phyloP scores from a whole-genome alignment of 768 basidiomycete genomes.

The Epithele typhae region DNA sequence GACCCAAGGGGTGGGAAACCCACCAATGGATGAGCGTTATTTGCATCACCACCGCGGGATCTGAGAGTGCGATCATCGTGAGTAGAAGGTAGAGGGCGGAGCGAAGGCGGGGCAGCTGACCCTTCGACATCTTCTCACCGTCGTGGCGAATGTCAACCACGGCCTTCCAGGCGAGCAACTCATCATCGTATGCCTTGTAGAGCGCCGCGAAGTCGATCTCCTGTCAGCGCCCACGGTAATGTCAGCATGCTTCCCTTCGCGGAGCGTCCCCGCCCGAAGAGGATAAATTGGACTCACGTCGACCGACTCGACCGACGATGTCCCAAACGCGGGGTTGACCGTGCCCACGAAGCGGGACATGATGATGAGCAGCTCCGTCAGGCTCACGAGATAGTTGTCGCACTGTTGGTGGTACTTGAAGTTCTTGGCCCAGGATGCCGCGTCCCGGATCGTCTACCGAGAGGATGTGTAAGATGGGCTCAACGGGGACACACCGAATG shows the following conservation, averaged over 20 bases:
- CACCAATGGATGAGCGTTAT: slow-evolving; percentile 15
- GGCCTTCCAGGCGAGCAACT: slow-evolving; percentile 19
- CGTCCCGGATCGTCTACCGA: slow-evolving; percentile 25
- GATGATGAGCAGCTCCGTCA: slow-evolving; percentile 29
- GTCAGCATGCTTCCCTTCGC: neutral
- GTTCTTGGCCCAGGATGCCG: slow-evolving; percentile 19
- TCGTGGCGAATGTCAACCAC: slow-evolving; percentile 13
- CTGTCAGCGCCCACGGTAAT: slow-evolving; percentile 10
- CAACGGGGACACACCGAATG: slow-evolving; percentile 24
- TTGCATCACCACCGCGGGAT: slow-evolving; percentile 12
- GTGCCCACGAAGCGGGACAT: slow-evolving; percentile 26
- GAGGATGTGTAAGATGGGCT: slow-evolving; percentile 25
- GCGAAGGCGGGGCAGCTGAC: slow-evolving; percentile 9
- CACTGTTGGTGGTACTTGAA: slow-evolving; percentile 24
- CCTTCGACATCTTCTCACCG: slow-evolving; percentile 13
- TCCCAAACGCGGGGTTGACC: slow-evolving; percentile 18
- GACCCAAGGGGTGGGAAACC: neutral
- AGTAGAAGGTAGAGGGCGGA: neutral
- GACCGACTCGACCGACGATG: slow-evolving; percentile 10
- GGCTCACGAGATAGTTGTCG: slow-evolving; percentile 26
- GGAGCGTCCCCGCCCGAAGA: neutral
- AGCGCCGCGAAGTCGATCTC: slow-evolving; percentile 17
- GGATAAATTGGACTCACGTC: slow-evolving; percentile 7
- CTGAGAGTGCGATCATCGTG: neutral
- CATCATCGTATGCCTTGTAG: slow-evolving; percentile 21